Base-by-base conservation (phyloP, 305 asterid species). In the Fraxinus baroniana region DNA sequence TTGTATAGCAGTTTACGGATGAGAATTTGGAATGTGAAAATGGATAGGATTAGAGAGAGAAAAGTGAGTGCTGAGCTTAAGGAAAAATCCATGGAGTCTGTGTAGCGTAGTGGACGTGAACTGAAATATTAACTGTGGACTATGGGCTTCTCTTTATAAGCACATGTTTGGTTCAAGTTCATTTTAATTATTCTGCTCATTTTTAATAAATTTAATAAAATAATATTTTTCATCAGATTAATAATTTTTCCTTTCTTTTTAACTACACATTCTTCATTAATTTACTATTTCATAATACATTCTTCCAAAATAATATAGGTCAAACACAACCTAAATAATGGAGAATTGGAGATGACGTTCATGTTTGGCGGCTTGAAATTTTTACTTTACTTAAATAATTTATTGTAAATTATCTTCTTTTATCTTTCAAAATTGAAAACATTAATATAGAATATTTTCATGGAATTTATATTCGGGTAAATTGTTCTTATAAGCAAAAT, bases 41-140 rank as follows among this genome's bases (percentile, higher is more conserved):
- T 9, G 44, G 86, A 81, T 4, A 86, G 24, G 39, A 78, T 24
- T 76, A 85, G 68, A 68, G 62, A 36, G n/a, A 82, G 73, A 12
- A 85, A 37, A 24, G 80, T 36, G 36, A 82, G 75, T n/a, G 87
- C 55, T 37, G 83, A 81, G 76, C 44, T 68, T 7, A 70, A 33
- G 44, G 22, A 76, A 73, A 49, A 20, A 85, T 70, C 82, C 79
- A 79, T 79, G 79, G 77, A 76, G 9, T 35, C 68, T 32, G 64
- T 15, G 60, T 5, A 52, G 22, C 7, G 44, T 20, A 20, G 71
- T 3, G 7, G 60, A 15, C 60, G 12, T 20, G 32, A 20, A 62
- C 32, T 62, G 71, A 62, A 62, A 62, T 20, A 28, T 3, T 30
- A 2, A 8, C 2, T 5, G 32, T 22, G 15, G 20, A 17, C 64